These are phyloP conservation scores for Gossypium arboreum DNA, from an alignment of 345 rosid genomes.

Conservation along the genomic window DNA sequence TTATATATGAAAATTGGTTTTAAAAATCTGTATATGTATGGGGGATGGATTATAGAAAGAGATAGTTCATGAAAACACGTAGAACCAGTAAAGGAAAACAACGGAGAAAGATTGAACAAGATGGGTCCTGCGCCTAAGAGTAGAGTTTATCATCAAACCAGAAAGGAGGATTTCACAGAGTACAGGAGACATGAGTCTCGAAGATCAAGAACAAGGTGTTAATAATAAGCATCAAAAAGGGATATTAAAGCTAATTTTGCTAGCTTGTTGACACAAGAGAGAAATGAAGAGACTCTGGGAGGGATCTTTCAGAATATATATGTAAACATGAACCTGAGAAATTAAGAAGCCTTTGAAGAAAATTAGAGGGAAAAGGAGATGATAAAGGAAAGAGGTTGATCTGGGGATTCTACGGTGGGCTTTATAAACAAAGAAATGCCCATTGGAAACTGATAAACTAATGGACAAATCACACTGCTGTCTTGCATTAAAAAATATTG, in stretches of 20 bases:
- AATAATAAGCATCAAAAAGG: constrained; percentile 44
- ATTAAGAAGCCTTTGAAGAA: too few species aligned
- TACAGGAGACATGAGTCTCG: constrained; percentile 85
- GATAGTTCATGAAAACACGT: constrained; percentile 69
- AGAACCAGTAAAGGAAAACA: constrained; percentile 95
- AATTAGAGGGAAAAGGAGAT: neutral
- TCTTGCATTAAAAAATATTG: neutral
- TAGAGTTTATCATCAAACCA: constrained; percentile 80
- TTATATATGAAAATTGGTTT: neutral
- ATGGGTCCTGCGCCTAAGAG: constrained; percentile 85
- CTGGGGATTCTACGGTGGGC: constrained; percentile 18
- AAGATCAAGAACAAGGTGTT: constrained; percentile 36
- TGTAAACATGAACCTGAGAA: too few species aligned
- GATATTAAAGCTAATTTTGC: neutral
- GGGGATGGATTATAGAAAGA: neutral
- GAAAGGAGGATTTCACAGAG: constrained; percentile 81
- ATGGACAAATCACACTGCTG: neutral
- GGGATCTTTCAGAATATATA: too few species aligned
- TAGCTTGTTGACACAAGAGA: too few species aligned
- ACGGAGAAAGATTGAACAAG: constrained; percentile 99
- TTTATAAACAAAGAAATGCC: constrained; percentile 22
- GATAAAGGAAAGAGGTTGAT: constrained; percentile 23
- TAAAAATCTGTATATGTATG: too few species aligned
- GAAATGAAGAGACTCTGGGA: too few species aligned
- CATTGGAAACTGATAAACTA: constrained; percentile 7